These are phyloP conservation scores for Colletotrichum eleusines DNA, from an alignment of 2,329 filamentous ascomycete genomes.

Conservation along the genomic window DNA sequence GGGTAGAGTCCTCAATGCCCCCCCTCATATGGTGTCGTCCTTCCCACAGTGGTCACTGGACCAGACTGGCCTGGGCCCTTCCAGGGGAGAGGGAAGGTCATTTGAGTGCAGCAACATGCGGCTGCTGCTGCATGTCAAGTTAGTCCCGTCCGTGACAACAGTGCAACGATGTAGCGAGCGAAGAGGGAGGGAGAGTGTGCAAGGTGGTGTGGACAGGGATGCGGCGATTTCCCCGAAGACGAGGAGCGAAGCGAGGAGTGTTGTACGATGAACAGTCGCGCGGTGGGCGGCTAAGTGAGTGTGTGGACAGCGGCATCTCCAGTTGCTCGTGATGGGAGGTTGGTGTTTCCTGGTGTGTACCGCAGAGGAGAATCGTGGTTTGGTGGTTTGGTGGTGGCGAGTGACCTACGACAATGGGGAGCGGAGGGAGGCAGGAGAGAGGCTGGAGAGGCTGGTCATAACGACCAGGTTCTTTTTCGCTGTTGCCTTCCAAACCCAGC, in stretches of 20 bases:
- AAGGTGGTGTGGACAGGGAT: not conserved
- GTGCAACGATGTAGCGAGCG: constrained; percentile 4
- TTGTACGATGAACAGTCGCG: not conserved
- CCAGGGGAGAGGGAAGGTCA: not conserved
- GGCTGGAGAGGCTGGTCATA: constrained; percentile 30
- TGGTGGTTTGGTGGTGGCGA: constrained; percentile 5
- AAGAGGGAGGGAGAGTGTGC: not conserved
- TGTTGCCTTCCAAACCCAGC: not conserved
- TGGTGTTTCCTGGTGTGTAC: not conserved
- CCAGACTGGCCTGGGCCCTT: not conserved
- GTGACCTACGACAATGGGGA: not conserved
- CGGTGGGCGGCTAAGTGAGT: constrained; percentile 4
- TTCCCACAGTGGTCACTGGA: not conserved
- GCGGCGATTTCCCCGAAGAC: not conserved
- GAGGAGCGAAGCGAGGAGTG: no score
- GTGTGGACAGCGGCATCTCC: not conserved
- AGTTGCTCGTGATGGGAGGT: not conserved
- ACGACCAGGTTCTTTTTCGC: not conserved
- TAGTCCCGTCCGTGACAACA: constrained; percentile 28
- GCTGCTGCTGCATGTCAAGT: constrained; percentile 27
- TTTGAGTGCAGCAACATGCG: constrained; percentile 10
- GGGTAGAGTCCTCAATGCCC: not conserved
- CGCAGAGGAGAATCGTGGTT: not conserved
- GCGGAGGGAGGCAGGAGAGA: not conserved
- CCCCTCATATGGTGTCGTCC: not conserved